These are phyloP conservation scores for Stylonectria norvegica DNA, from an alignment of 2,329 filamentous ascomycete genomes.

Conservation along the genomic window DNA sequence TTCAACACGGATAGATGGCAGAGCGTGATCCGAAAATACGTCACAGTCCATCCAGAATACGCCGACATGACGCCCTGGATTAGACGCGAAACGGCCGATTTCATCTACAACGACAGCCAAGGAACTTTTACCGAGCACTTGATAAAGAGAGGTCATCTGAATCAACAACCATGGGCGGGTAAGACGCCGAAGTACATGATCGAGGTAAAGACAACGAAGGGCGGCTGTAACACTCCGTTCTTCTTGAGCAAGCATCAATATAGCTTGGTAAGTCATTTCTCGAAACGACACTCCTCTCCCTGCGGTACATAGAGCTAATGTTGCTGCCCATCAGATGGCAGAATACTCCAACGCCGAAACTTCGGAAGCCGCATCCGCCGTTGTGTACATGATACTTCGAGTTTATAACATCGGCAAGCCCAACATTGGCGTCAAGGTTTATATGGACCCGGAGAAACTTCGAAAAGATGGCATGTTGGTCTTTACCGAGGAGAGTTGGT, in stretches of 20 bases:
- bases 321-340: slow-evolving; percentile 19
- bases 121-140: slow-evolving; percentile 34
- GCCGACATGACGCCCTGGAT: slow-evolving; percentile 37
- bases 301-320: not conserved
- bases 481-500: slow-evolving; percentile 16
- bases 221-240: slow-evolving; percentile 37
- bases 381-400: slow-evolving; percentile 40
- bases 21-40: slow-evolving; percentile 44
- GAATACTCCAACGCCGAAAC: slow-evolving; percentile 5
- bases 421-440: slow-evolving; percentile 33
- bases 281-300: not conserved
- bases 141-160: slow-evolving; percentile 33
- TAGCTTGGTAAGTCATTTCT: slow-evolving; percentile 31
- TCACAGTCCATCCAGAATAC: slow-evolving; percentile 39
- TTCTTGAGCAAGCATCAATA: slow-evolving; percentile 47
- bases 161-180: slow-evolving; percentile 22
- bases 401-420: slow-evolving; percentile 36
- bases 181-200: slow-evolving; percentile 41
- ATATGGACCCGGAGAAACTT: slow-evolving; percentile 36
- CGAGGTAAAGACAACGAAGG: slow-evolving; percentile 50
- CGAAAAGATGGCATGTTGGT: slow-evolving; percentile 20
- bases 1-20: slow-evolving; percentile 45
- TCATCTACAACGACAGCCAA: slow-evolving; percentile 40
- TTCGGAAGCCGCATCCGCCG: slow-evolving; percentile 1
- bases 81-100: slow-evolving; percentile 44